phyloP scores from a whole-genome alignment of 371 early-diverging fungal species.

The Mucor irregularis region DNA sequence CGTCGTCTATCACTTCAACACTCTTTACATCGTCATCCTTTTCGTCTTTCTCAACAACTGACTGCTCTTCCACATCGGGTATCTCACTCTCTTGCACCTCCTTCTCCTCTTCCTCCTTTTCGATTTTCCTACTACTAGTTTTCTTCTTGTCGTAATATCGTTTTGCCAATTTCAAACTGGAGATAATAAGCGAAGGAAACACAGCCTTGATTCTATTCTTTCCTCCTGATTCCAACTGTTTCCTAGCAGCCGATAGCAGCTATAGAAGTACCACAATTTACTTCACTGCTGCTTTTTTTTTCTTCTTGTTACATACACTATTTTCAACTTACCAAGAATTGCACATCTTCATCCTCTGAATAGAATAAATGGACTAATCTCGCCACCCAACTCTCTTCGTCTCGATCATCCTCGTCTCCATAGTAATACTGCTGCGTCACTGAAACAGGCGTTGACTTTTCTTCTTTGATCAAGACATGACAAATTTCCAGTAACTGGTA shows the following conservation, averaged over 20 bases:
- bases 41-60: neutral
- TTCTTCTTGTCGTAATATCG: constrained; percentile 27
- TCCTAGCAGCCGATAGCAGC: constrained; percentile 77
- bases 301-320: neutral
- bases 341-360: constrained; percentile 68
- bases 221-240: constrained; percentile 78
- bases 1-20: too few relatives aligned
- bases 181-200: constrained; percentile 80
- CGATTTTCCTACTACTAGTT: neutral
- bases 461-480: constrained; percentile 78
- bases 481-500: constrained; percentile 82
- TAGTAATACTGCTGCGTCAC: constrained; percentile 12
- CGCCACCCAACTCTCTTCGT: constrained; percentile 59
- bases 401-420: constrained; percentile 11
- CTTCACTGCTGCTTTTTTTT: neutral
- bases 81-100: neutral
- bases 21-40: too few relatives aligned
- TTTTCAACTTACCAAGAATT: constrained; percentile 60
- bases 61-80: neutral
- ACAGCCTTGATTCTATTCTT: constrained; percentile 82
- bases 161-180: constrained; percentile 74
- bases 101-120: neutral
- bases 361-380: constrained; percentile 81
- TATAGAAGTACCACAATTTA: neutral
- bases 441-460: constrained; percentile 49